Conservation (phyloP, 1,284 basidiomycete species). For the Naganishia sp. region DNA sequence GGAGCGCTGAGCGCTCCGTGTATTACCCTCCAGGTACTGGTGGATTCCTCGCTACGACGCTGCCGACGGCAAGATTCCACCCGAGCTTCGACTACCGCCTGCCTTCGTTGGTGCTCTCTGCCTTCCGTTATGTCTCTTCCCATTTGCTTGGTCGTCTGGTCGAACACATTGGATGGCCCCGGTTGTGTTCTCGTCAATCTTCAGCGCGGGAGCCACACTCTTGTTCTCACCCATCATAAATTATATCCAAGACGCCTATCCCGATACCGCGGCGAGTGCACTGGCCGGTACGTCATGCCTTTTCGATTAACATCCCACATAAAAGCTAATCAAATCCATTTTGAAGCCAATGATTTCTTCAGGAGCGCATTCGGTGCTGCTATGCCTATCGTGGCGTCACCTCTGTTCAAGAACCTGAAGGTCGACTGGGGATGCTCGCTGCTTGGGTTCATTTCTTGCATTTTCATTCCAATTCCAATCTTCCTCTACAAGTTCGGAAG, state of each 20-base stretch:
- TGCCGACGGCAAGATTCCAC: slow-evolving; percentile 35
- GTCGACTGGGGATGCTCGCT: slow-evolving; percentile 40
- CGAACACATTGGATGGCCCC: slow-evolving; percentile 45
- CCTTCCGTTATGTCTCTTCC: slow-evolving; percentile 44
- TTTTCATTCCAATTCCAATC: slow-evolving; percentile 41
- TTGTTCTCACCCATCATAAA: slow-evolving; percentile 35
- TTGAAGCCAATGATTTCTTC: slow-evolving; percentile 33
- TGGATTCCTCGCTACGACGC: slow-evolving; percentile 37
- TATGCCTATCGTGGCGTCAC: slow-evolving; percentile 22
- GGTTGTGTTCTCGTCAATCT: slow-evolving; percentile 38
- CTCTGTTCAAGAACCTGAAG: slow-evolving; percentile 40
- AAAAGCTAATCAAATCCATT: slow-evolving; percentile 31
- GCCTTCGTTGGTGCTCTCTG: slow-evolving; percentile 40
- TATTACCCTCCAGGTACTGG: slow-evolving; percentile 10
- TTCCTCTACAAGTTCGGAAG: slow-evolving; percentile 20
- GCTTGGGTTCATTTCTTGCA: slow-evolving; percentile 36
- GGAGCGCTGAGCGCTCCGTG: neutral
- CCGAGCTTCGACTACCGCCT: slow-evolving; percentile 41
- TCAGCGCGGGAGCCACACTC: slow-evolving; percentile 37
- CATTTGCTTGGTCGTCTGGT: slow-evolving; percentile 45
- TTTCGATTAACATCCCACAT: neutral
- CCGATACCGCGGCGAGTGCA: slow-evolving; percentile 26
- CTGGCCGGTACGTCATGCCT: slow-evolving; percentile 19
- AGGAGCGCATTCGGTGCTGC: slow-evolving; percentile 30
- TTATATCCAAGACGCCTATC: slow-evolving; percentile 32